phyloP scores from a whole-genome alignment of 2,329 filamentous ascomycete genomes.

The Monosporascus sp. region DNA sequence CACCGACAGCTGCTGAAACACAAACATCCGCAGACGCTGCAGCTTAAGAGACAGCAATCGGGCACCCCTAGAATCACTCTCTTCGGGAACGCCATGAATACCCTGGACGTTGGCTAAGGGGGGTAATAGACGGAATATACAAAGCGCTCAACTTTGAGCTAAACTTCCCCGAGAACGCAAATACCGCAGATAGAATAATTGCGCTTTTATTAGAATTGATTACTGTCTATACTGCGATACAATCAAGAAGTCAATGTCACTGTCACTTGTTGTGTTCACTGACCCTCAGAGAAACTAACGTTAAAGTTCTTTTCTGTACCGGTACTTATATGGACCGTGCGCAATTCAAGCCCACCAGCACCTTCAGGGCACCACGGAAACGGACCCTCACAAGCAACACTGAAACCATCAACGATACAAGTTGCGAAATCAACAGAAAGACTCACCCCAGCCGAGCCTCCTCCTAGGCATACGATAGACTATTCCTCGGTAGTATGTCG shows the following conservation, averaged over 20 bases:
- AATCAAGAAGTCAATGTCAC: too few relatives aligned
- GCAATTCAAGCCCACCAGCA: too few relatives aligned
- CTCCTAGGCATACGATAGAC: background rate
- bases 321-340: background rate
- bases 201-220: too few relatives aligned
- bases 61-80: too few relatives aligned
- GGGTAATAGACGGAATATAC: background rate
- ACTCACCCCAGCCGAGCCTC: background rate
- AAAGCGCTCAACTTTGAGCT: too few relatives aligned
- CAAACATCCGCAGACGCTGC: background rate
- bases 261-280: too few relatives aligned
- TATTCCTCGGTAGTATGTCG: constrained; percentile 33
- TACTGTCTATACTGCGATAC: too few relatives aligned
- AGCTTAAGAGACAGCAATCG: background rate
- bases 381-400: background rate
- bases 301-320: background rate
- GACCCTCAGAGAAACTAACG: too few relatives aligned
- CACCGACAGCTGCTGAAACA: constrained; percentile 6
- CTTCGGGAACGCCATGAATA: too few relatives aligned
- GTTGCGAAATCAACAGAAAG: background rate
- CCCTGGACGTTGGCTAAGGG: too few relatives aligned
- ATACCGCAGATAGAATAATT: too few relatives aligned
- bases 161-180: too few relatives aligned
- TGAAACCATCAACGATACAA: background rate
- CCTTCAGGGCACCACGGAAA: background rate